Percentiles rank a stretch among this genome's conserved stretches.
phyloP scores from a whole-genome alignment of 2,329 filamentous ascomycete genomes.

The Colletotrichum filicis region DNA sequence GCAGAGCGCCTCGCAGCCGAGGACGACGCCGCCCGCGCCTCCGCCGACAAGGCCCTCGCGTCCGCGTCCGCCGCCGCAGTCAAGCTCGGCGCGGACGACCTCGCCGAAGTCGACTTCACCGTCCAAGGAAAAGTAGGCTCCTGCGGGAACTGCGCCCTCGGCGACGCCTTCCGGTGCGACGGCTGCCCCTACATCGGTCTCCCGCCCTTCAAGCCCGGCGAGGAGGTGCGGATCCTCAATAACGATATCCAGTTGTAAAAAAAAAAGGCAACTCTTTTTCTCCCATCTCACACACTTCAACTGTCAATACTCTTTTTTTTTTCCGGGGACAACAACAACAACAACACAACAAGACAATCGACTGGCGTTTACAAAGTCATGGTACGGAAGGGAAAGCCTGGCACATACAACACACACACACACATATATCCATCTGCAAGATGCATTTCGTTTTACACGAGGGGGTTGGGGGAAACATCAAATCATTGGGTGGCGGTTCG shows the following conservation, averaged over 20 bases:
- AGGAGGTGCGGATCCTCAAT: constrained; percentile 90
- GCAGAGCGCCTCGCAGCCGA: constrained; percentile 71
- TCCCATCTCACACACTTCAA: too few relatives aligned
- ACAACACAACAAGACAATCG: background rate
- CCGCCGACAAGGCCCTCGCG: constrained; percentile 73
- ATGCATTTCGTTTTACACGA: background rate
- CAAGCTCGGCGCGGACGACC: constrained; percentile 78
- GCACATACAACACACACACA: background rate
- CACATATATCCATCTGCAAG: constrained; percentile 5
- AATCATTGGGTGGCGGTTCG: background rate
- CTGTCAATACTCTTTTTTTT: background rate
- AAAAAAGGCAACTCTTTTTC: background rate
- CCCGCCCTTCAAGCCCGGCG: constrained; percentile 95
- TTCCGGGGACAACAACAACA: background rate
- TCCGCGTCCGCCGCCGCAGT: constrained; percentile 50
- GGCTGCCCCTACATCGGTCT: constrained; percentile 87
- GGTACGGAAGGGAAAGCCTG: background rate
- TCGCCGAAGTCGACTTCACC: constrained; percentile 94
- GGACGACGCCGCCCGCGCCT: constrained; percentile 71
- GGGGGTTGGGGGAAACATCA: background rate
- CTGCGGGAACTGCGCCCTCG: constrained; percentile 92
- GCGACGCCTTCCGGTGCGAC: constrained; percentile 86
- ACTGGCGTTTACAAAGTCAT: constrained; percentile 1
- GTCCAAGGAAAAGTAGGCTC: constrained; percentile 97
- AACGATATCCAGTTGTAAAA: constrained; percentile 83